Evolutionary conservation across 164 flowering plant genomes (phyloP).

Genomic region (Saururus chinensis): DNA sequence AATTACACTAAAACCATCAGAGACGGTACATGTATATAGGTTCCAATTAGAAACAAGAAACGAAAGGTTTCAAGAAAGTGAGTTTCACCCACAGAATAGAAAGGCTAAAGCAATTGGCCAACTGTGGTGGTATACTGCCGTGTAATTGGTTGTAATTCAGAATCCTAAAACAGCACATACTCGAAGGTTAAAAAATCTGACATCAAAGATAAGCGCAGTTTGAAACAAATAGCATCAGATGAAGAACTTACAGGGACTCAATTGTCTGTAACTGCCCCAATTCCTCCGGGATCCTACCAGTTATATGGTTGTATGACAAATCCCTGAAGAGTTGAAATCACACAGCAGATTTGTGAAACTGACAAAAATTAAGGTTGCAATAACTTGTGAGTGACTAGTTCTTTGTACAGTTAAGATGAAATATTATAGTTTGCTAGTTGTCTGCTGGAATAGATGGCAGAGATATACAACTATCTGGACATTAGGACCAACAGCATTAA

Average conservation of each 20-base stretch:
- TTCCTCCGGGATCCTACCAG: slow-evolving; percentile 63
- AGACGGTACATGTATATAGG: neutral
- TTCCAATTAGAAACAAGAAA: neutral
- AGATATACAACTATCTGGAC: no score
- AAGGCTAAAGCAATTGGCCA: slow-evolving; percentile 73
- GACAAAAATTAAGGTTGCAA: neutral
- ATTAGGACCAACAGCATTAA: no score
- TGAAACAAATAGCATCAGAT: neutral
- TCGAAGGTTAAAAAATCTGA: neutral
- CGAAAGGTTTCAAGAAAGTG: neutral
- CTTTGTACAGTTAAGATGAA: no score
- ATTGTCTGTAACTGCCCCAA: slow-evolving; percentile 77
- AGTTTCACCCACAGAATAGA: slow-evolving; percentile 38
- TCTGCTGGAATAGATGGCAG: no score
- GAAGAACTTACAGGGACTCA: slow-evolving; percentile 43
- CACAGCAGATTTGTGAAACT: neutral
- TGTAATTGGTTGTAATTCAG: slow-evolving; percentile 56
- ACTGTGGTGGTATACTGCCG: slow-evolving; percentile 65
- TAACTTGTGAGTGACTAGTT: no score
- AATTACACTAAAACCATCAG: neutral
- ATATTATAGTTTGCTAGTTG: no score
- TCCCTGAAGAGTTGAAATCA: slow-evolving; percentile 30
- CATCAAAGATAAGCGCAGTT: neutral
- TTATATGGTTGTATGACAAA: slow-evolving; percentile 59
- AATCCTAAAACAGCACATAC: slow-evolving; percentile 29